Evolutionary conservation across 2,329 filamentous ascomycete species (phyloP).

Genomic region (Colletotrichum orbiculare): DNA sequence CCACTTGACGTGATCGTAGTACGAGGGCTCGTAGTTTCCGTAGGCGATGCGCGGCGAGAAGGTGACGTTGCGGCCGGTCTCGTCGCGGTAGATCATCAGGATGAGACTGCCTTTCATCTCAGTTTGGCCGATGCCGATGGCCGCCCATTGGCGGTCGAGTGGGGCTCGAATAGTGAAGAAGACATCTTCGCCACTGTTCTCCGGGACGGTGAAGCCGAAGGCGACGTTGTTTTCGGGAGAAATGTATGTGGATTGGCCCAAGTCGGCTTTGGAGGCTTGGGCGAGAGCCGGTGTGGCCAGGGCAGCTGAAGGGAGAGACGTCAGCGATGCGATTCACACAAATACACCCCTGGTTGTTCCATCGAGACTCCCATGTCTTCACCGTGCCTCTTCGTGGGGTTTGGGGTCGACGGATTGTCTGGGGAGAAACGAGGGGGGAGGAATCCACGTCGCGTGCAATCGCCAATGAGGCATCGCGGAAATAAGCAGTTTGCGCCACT

Average conservation of each 20-base stretch:
- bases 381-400: not conserved
- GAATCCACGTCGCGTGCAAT: not conserved
- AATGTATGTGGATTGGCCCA: slow-evolving; percentile 56
- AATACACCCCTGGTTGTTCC: no score
- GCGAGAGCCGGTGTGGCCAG: slow-evolving; percentile 40
- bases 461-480: slow-evolving; percentile 4
- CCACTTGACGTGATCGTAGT: slow-evolving; percentile 56
- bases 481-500: slow-evolving; percentile 24
- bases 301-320: slow-evolving; percentile 22
- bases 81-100: slow-evolving; percentile 64
- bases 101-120: slow-evolving; percentile 65
- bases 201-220: slow-evolving; percentile 63
- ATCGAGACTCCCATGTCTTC: no score
- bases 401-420: not conserved
- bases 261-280: slow-evolving; percentile 40
- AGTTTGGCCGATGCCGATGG: slow-evolving; percentile 64
- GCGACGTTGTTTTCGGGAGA: slow-evolving; percentile 54
- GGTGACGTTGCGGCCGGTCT: slow-evolving; percentile 60
- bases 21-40: slow-evolving; percentile 63
- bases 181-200: slow-evolving; percentile 58
- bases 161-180: slow-evolving; percentile 66
- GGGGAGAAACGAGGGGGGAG: not conserved
- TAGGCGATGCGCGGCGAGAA: slow-evolving; percentile 64
- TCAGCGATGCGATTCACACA: slow-evolving; percentile 11
- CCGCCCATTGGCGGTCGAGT: slow-evolving; percentile 60